These are phyloP conservation scores for Heterobasidion irregulare DNA, from an alignment of 1,284 basidiomycete species.

Conservation along the genomic window DNA sequence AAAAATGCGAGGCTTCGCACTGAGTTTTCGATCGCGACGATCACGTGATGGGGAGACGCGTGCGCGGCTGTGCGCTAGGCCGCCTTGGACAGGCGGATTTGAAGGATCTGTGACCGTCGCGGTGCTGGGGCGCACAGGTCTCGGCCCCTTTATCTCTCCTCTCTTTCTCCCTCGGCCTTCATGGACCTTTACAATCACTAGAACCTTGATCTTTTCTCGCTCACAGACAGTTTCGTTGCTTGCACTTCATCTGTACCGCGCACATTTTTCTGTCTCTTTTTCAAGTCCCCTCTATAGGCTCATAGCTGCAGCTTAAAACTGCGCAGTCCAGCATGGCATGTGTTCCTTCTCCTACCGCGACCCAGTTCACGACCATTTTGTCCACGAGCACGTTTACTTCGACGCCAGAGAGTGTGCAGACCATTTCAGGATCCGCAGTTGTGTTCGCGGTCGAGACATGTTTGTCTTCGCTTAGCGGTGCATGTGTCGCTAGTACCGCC, in stretches of 20 bases:
- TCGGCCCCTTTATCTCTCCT: not conserved
- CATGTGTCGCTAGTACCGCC: slow-evolving; percentile 18
- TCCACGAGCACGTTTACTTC: slow-evolving; percentile 26
- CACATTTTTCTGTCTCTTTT: not conserved
- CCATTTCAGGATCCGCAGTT: slow-evolving; percentile 17
- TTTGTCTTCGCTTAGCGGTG: slow-evolving; percentile 15
- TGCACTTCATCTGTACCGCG: not conserved
- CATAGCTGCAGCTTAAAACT: not conserved
- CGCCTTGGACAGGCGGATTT: not conserved
- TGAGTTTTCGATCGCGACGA: not conserved
- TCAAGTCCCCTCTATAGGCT: not conserved
- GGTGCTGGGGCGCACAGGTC: not conserved
- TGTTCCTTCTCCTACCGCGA: slow-evolving; percentile 25
- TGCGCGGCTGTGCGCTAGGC: no score
- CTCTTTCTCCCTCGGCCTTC: not conserved
- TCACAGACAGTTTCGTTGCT: not conserved
- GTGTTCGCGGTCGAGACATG: slow-evolving; percentile 24
- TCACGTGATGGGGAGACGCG: not conserved
- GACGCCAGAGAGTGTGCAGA: slow-evolving; percentile 21
- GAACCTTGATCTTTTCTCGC: not conserved
- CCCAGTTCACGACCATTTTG: slow-evolving; percentile 26
- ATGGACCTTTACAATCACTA: not conserved
- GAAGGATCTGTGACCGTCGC: not conserved
- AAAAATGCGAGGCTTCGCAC: not conserved
- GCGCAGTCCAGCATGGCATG: slow-evolving; percentile 15